Percentiles rank a stretch among this genome's conserved stretches.
phyloP scores from a whole-genome alignment of 208 protist genomes.

The Tetramitus jugosus region DNA sequence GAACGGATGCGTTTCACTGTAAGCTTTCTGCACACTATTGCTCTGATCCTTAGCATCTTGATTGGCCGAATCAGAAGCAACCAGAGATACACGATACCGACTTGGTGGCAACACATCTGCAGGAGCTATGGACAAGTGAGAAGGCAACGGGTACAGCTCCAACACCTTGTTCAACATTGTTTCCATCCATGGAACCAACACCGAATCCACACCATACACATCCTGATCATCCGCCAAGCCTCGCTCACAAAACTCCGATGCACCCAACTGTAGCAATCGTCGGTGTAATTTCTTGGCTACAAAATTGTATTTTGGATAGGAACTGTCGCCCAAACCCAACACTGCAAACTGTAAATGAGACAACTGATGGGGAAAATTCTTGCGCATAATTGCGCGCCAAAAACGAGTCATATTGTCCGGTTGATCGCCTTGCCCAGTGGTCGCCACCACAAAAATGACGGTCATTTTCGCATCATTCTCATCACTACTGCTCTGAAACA shows the following conservation, averaged over 20 bases:
- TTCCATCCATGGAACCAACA: no score
- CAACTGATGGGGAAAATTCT: conserved; percentile 33
- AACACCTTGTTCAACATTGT: no score
- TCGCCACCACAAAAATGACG: conserved; percentile 12
- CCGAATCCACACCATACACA: conserved; percentile 4
- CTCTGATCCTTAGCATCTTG: background rate
- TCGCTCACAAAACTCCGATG: background rate
- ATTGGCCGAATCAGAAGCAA: no score
- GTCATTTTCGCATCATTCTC: background rate
- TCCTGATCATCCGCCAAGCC: conserved; percentile 76
- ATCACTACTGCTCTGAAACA: background rate
- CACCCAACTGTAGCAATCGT: conserved; percentile 62
- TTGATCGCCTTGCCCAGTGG: conserved; percentile 24
- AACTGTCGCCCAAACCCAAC: conserved; percentile 73
- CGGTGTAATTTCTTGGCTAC: conserved; percentile 81
- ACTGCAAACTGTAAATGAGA: conserved; percentile 61
- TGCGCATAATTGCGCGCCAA: conserved; percentile 12
- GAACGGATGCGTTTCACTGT: no score
- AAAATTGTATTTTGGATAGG: conserved; percentile 78
- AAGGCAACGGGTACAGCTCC: no score
- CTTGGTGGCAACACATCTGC: no score
- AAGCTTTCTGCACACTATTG: no score
- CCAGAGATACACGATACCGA: background rate
- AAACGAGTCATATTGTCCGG: conserved; percentile 21
- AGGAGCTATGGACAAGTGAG: no score